A percentile compares a stretch with the other conserved stretches of the same genome.
phyloP scores from a whole-genome alignment of 2,329 filamentous ascomycete species.

The Zelopaecilomyces penicillatus region DNA sequence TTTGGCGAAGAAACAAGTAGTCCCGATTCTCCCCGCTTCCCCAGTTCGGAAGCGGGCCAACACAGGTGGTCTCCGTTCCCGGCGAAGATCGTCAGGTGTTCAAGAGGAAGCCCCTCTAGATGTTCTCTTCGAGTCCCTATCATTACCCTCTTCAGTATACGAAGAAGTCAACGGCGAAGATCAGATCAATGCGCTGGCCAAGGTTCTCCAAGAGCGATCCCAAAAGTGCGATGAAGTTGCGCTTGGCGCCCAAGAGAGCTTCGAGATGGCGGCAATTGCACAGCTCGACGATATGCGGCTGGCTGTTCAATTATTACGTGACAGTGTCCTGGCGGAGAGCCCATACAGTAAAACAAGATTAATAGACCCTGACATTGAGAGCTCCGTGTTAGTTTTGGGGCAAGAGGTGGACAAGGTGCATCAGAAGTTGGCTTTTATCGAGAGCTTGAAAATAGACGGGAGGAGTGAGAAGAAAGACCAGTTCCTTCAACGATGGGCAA shows the following conservation, averaged over 20 bases:
- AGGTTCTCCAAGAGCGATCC: slow-evolving; percentile 30
- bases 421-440: slow-evolving; percentile 29
- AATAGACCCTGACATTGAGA: slow-evolving; percentile 44
- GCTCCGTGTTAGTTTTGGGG: slow-evolving; percentile 37
- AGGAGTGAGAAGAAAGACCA: slow-evolving; percentile 42
- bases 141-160: slow-evolving; percentile 30
- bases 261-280: slow-evolving; percentile 34
- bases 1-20: slow-evolving; percentile 8
- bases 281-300: slow-evolving; percentile 39
- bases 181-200: slow-evolving; percentile 24
- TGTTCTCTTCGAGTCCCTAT: slow-evolving; percentile 39
- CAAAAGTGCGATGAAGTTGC: slow-evolving; percentile 36
- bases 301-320: slow-evolving; percentile 41
- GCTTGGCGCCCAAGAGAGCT: slow-evolving; percentile 38
- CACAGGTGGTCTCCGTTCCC: slow-evolving; percentile 13
- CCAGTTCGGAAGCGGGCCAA: slow-evolving; percentile 27
- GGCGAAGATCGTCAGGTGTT: slow-evolving; percentile 30
- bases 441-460: slow-evolving; percentile 26
- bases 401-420: slow-evolving; percentile 36
- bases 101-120: slow-evolving; percentile 33
- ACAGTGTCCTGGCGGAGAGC: slow-evolving; percentile 46
- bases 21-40: slow-evolving; percentile 28
- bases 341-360: slow-evolving; percentile 39
- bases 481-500: slow-evolving; percentile 30
- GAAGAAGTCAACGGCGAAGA: slow-evolving; percentile 18